Base-by-base conservation (phyloP, 1,139 yeast species). In the Suhomyces panamericanus region DNA sequence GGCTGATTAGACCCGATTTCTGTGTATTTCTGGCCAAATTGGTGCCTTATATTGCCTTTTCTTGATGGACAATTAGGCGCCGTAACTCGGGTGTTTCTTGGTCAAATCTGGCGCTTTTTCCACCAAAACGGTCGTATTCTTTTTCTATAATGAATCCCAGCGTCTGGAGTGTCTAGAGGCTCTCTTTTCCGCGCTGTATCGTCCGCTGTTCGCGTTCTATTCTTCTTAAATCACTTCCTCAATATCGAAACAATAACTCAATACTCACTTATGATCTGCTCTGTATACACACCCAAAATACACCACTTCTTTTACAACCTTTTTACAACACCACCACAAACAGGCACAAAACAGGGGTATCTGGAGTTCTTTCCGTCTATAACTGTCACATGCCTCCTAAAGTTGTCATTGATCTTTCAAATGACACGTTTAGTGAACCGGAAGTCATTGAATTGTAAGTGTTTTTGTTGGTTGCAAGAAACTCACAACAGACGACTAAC, bases 391-490 rank as follows among this genome's bases (percentile, higher is more conserved):
- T 33, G 35, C 15, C 32, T 12, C 13, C 41, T 9, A 11, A 13
- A 15, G 28, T 30, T 22, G 29, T 44, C 33, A 44, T 47, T n/a
- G 38, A 44, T n/a, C 39, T 47, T 24, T 47, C 49, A 5, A 43
- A 44, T 13, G 49, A 44, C 27, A 36, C 45, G 10, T 30, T 29
- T 12, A 16, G 39, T 6, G 40, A 39, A 20, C 47, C 43, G 12
- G 59, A 55, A 26, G 42, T 56, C 44, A 53, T 56, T 16, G 58
- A 53, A 43, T 44, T 42, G 60, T 56, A 32, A 16, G 44, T 44
- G 42, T 14, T 32, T 17, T 4, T 7, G 15, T 34, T 34, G 42
- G 42, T 34, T 38, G 38, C 36, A 34, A 28, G 32, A 20, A 11
- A 9, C 13, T 26, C 20, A n/a, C 14, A 8, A 24, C 11, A 15